These are phyloP conservation scores for Oryza nivara DNA, from an alignment of 176 grass and related monocot species.

Conservation along the genomic window DNA sequence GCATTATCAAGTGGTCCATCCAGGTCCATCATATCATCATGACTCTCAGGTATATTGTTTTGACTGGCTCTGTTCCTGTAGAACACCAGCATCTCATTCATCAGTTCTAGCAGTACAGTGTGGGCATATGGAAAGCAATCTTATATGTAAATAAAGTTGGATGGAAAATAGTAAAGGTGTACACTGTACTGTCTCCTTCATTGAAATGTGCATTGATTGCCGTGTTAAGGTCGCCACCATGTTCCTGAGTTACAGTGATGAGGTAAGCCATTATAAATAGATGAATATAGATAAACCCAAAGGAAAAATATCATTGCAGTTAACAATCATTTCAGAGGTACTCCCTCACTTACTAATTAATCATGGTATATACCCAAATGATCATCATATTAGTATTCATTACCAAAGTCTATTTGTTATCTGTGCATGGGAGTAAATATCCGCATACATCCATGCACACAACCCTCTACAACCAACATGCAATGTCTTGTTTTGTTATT, in stretches of 20 bases:
- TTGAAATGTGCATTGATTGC: conserved; percentile 90
- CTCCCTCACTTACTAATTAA: no score
- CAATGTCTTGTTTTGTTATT: no score
- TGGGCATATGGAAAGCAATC: neutral
- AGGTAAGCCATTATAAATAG: conserved; percentile 34
- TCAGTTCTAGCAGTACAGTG: conserved; percentile 1
- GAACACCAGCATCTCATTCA: conserved; percentile 15
- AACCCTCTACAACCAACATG: no score
- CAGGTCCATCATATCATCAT: conserved; percentile 70
- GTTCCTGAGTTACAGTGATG: conserved; percentile 57
- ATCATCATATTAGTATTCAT: no score
- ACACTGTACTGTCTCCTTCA: conserved; percentile 68
- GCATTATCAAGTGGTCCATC: conserved; percentile 60
- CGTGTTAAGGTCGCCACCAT: conserved; percentile 85
- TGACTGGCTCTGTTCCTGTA: conserved; percentile 54
- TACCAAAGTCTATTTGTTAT: no score
- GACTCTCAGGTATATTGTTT: conserved; percentile 31
- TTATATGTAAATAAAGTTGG: conserved; percentile 19
- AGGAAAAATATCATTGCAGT: conserved; percentile 28
- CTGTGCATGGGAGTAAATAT: no score
- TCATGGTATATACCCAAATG: no score
- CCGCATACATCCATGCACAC: no score
- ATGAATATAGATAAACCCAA: conserved; percentile 16
- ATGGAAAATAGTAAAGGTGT: conserved; percentile 30
- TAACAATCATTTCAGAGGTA: neutral